These are phyloP conservation scores for Hortaea werneckii DNA, from an alignment of 2,329 filamentous ascomycete genomes.

Conservation along the genomic window DNA sequence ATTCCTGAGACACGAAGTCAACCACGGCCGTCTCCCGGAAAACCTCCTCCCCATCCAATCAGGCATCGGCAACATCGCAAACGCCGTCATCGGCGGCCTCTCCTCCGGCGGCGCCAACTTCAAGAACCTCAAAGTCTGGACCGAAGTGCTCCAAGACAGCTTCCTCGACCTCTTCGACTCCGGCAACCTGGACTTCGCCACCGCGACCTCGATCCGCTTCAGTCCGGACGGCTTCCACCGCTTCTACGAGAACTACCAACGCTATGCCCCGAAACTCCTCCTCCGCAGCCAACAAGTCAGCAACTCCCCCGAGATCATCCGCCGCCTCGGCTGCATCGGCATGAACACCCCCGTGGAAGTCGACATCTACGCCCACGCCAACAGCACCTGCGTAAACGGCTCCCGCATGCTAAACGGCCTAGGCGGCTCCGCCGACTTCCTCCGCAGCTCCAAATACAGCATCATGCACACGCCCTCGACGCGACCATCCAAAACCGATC, in stretches of 20 bases:
- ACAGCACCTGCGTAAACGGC: slow-evolving; percentile 83
- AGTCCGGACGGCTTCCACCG: slow-evolving; percentile 83
- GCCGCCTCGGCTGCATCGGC: slow-evolving; percentile 74
- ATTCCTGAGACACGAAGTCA: slow-evolving; percentile 76
- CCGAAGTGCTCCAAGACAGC: slow-evolving; percentile 83
- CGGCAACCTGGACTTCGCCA: slow-evolving; percentile 79
- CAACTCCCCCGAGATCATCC: slow-evolving; percentile 85
- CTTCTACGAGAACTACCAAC: slow-evolving; percentile 79
- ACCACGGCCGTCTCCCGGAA: slow-evolving; percentile 62
- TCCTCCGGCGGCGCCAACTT: slow-evolving; percentile 65
- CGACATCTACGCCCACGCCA: slow-evolving; percentile 89
- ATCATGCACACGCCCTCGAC: slow-evolving; percentile 90
- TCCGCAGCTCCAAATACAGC: slow-evolving; percentile 68
- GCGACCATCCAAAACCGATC: slow-evolving; percentile 71
- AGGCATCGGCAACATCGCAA: slow-evolving; percentile 87
- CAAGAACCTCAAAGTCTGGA: slow-evolving; percentile 83
- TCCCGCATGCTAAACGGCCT: slow-evolving; percentile 79
- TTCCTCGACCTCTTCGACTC: slow-evolving; percentile 90
- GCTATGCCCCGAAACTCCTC: slow-evolving; percentile 70
- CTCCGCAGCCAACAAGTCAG: slow-evolving; percentile 80
- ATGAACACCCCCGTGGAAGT: slow-evolving; percentile 96
- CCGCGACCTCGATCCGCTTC: slow-evolving; percentile 82
- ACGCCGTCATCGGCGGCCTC: slow-evolving; percentile 78
- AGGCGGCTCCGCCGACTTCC: slow-evolving; percentile 72
- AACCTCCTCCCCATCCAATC: slow-evolving; percentile 75